Evolutionary conservation across 2,329 filamentous ascomycete genomes (phyloP), one percentile per base, ranked within the genome.

Genomic region (Colletotrichum orchidophilum): DNA sequence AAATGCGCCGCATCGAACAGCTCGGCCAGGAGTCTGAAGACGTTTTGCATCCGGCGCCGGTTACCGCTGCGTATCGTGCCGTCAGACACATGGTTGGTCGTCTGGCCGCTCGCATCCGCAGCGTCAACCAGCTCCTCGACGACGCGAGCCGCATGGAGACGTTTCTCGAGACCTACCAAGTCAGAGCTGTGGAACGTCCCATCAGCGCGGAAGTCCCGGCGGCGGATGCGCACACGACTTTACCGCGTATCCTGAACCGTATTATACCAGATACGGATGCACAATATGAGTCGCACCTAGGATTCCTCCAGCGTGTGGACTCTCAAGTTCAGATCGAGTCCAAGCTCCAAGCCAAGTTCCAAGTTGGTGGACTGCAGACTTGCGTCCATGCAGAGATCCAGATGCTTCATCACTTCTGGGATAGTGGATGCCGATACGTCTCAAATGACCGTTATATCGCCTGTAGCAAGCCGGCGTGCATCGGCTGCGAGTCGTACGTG

Each of bases 381-480:
- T 33, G 66, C 2, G 79, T 83, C 12, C 85, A 88, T 72, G 82
- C 84, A 2, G 86, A 88, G 73, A 76, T 88, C 3, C 80, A 84
- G 63, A 76, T 87, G 3, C 75, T 88, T 1, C 84, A 88, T 49
- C 77, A 84, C 61, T 87, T 88, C 71, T 76, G 81, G 71, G 61
- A 72, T 5, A 74, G 74, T 0, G 42, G 73, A 0, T 74, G 82
- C 1, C 27, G 18, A 0, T 88, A 85, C 72, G 77, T 79, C 3
- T 78, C 76, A 2, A 64, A 76, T 5, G 85, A 88, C 67, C 76
- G 77, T 3, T 88, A 82, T 72, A 82, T 89, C 13, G 86, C 82
- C 3, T 86, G 83, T 69, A 89, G 86, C 74, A 89, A 88, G 75
- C 81, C 82, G 0, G 83, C 87, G 3, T 89, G 86, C 65, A 83